A percentile compares a stretch with the other conserved stretches of the same genome.
Conservation (phyloP, 2,329 filamentous ascomycete species). For the Pseudogymnoascus sp. region DNA sequence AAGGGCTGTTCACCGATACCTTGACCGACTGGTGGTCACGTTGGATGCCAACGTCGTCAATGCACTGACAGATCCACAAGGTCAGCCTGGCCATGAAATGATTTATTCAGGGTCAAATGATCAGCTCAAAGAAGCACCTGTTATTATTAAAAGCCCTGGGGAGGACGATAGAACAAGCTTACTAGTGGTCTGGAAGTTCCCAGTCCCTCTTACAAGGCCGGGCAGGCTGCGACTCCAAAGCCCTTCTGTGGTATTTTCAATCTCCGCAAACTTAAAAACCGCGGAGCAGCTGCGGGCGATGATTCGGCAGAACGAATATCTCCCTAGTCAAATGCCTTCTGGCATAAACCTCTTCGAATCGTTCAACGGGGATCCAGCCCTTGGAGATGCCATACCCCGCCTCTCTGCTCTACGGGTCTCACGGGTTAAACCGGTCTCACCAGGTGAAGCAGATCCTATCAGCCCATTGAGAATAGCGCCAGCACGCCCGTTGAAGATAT, state of each 20-base stretch:
- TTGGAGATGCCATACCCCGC: conserved; percentile 51
- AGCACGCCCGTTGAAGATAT: conserved; percentile 53
- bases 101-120: conserved; percentile 50
- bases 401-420: conserved; percentile 69
- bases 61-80: conserved; percentile 32
- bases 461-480: conserved; percentile 58
- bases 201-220: conserved; percentile 50
- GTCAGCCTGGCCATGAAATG: conserved; percentile 44
- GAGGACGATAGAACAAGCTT: conserved; percentile 34
- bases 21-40: conserved; percentile 55
- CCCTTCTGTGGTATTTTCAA: conserved; percentile 58
- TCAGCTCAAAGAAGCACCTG: conserved; percentile 42
- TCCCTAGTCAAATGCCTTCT: conserved; percentile 59
- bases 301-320: conserved; percentile 49
- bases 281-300: conserved; percentile 35
- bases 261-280: conserved; percentile 51
- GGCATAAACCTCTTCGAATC: conserved; percentile 71
- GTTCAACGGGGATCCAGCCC: conserved; percentile 56
- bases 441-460: conserved; percentile 48
- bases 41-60: conserved; percentile 61
- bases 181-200: conserved; percentile 52
- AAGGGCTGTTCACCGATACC: conserved; percentile 46
- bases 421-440: conserved; percentile 60
- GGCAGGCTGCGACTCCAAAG: conserved; percentile 53
- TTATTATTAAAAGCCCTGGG: conserved; percentile 37